These are phyloP conservation scores for Beauveria sp. DNA, from an alignment of 2,329 filamentous ascomycete genomes.

Conservation along the genomic window DNA sequence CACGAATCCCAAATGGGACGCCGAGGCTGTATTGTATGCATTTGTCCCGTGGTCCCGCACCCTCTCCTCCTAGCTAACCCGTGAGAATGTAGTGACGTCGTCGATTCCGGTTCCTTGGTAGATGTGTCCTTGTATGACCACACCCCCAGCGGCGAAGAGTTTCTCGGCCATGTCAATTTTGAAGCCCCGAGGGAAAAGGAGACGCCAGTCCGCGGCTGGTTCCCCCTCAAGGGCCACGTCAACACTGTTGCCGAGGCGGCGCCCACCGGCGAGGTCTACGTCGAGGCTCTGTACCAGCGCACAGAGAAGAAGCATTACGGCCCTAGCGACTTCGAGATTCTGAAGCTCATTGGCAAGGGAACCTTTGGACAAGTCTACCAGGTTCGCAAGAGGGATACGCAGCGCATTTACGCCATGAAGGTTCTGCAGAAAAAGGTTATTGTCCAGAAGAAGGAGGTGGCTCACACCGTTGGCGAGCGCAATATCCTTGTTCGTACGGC, in stretches of 20 bases:
- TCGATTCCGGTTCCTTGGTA: conserved; percentile 82
- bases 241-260: conserved; percentile 65
- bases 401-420: conserved; percentile 98
- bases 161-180: conserved; percentile 84
- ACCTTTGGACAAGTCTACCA: conserved; percentile 99
- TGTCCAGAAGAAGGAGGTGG: conserved; percentile 98
- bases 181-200: conserved; percentile 60
- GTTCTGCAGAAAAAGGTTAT: conserved; percentile 99
- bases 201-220: conserved; percentile 76
- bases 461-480: conserved; percentile 91
- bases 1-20: conserved; percentile 90
- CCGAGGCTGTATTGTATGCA: conserved; percentile 81
- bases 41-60: not conserved
- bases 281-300: conserved; percentile 79
- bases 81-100: conserved; percentile 65
- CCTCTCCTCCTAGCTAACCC: not conserved
- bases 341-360: conserved; percentile 94
- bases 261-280: conserved; percentile 78
- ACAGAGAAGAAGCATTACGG: conserved; percentile 87
- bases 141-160: conserved; percentile 71
- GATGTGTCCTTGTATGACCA: conserved; percentile 92
- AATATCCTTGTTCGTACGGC: conserved; percentile 97
- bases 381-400: conserved; percentile 93
- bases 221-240: conserved; percentile 65
- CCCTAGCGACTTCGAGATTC: conserved; percentile 89